Evolutionary conservation across 352 stramenopile species (phyloP), one percentile per base, ranked within the genome.

Genomic region (Globisporangium carolinianum): DNA sequence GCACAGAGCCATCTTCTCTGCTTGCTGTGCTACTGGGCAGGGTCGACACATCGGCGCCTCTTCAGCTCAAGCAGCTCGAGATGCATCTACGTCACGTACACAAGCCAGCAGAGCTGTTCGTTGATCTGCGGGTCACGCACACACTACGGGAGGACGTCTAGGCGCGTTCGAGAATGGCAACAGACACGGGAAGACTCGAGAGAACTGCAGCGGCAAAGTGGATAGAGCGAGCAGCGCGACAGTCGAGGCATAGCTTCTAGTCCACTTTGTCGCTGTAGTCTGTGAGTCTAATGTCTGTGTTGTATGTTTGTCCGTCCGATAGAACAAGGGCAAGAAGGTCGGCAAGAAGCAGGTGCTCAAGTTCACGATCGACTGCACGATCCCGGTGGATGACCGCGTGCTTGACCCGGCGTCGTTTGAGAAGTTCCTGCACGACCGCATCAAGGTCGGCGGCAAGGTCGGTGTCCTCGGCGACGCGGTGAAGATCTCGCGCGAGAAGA

Each of bases 351-450:
- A 90, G 62, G 58, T 91, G 51, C 77, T 96, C 36, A 97, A 96
- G 85, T 97, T 96, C 76, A 95, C 88, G 56, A 93, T 97, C 68
- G 90, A 97, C 76, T 97, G 89, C 80, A 97, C 88, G 53, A 87
- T 97, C 62, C 97, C 97, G 51, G 96, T 99, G 39, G 96, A 99
- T 65, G 97, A 99, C 82, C 97, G 98, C 66, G 96, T 99, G 47
- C 80, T 99, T 54, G 97, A 99, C 81, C 86, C 98, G 38, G 94
- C 94, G 2, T 98, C 94, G 62, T 99, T 99, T 80, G 97, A 99
- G 87, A 99, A 99, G 81, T 99, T 99, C 85, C 79, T 99, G 43
- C 91, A 99, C 76, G 97, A 99, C 72, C 84, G 94, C 56, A 99
- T 99, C 70, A 99, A 99, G 85, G 92, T 99, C 55, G 95, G 97